These are phyloP conservation scores for Ascobolus immersus DNA, from an alignment of 495 filamentous ascomycete genomes.

Conservation along the genomic window DNA sequence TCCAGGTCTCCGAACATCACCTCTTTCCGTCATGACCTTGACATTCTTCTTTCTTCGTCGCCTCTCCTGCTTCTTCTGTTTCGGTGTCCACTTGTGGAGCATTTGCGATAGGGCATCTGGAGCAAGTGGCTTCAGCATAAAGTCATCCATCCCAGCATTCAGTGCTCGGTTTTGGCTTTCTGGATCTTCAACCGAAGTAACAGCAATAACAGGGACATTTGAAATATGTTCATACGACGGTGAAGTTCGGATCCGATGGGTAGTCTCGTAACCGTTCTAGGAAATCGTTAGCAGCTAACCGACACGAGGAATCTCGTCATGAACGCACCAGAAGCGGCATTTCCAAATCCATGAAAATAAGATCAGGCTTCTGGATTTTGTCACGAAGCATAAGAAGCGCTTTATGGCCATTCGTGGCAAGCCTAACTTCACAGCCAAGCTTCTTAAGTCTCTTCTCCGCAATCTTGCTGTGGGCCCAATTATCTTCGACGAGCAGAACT, in stretches of 20 bases:
- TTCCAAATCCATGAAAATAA: constrained; percentile 14
- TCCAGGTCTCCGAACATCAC: too few species aligned
- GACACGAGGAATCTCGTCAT: not conserved
- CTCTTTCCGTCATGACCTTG: too few species aligned
- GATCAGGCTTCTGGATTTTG: constrained; percentile 6
- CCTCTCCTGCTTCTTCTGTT: too few species aligned
- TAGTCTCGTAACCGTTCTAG: constrained; percentile 12
- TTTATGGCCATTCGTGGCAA: constrained; percentile 10
- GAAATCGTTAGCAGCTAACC: not conserved
- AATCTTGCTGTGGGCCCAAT: constrained; percentile 12
- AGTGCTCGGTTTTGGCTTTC: constrained; percentile 8
- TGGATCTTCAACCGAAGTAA: constrained; percentile 8
- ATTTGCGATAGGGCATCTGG: too few species aligned
- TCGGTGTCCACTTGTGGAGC: too few species aligned
- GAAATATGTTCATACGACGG: constrained; percentile 4
- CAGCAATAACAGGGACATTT: constrained; percentile 10
- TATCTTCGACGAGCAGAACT: constrained; percentile 13
- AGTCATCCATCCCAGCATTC: constrained; percentile 11
- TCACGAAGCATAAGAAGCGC: constrained; percentile 7
- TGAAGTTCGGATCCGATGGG: constrained; percentile 8
- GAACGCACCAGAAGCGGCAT: constrained; percentile 12
- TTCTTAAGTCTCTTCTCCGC: constrained; percentile 7
- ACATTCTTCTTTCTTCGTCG: too few species aligned
- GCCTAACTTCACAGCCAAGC: constrained; percentile 10
- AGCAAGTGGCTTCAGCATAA: constrained; percentile 10